Evolutionary conservation across 2,329 filamentous ascomycete genomes (phyloP).

Genomic region (Penicillium sp.): DNA sequence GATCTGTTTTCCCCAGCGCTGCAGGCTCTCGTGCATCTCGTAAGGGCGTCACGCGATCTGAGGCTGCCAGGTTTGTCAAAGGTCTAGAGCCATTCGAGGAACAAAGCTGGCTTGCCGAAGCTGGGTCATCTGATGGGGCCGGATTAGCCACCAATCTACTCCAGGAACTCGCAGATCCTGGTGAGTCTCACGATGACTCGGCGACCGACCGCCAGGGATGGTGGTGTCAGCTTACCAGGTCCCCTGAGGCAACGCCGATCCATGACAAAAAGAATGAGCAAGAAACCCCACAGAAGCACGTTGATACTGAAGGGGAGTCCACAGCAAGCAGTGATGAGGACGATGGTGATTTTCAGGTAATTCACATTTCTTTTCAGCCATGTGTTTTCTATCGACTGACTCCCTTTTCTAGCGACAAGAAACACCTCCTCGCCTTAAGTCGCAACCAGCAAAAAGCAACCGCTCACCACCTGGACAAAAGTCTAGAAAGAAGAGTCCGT

Average conservation of each 20-base stretch:
- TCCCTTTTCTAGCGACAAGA: constrained; percentile 34
- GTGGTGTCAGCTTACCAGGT: constrained; percentile 33
- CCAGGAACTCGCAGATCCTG: constrained; percentile 24
- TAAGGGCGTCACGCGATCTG: constrained; percentile 49
- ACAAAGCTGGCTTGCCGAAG: constrained; percentile 44
- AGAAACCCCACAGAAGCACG: background rate
- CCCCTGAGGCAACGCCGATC: background rate
- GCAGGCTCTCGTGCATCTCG: constrained; percentile 48
- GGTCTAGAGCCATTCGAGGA: constrained; percentile 58
- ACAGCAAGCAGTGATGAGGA: constrained; percentile 28
- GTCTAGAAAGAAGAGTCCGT: constrained; percentile 6
- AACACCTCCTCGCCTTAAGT: constrained; percentile 34
- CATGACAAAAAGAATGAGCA: background rate
- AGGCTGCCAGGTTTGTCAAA: constrained; percentile 56
- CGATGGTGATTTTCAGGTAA: constrained; percentile 42
- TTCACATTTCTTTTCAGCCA: constrained; percentile 3
- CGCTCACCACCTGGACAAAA: constrained; percentile 1
- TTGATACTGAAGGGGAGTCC: constrained; percentile 21
- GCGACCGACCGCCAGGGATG: constrained; percentile 27
- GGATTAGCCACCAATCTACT: constrained; percentile 28
- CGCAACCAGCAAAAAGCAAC: constrained; percentile 7
- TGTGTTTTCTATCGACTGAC: background rate
- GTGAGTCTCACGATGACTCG: constrained; percentile 4
- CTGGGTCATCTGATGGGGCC: constrained; percentile 17
- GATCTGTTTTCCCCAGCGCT: constrained; percentile 58